A percentile compares a stretch with the other conserved stretches of the same genome.
These are phyloP conservation scores for Lipomyces starkeyi DNA, from an alignment of 805 yeast species.

Conservation along the genomic window DNA sequence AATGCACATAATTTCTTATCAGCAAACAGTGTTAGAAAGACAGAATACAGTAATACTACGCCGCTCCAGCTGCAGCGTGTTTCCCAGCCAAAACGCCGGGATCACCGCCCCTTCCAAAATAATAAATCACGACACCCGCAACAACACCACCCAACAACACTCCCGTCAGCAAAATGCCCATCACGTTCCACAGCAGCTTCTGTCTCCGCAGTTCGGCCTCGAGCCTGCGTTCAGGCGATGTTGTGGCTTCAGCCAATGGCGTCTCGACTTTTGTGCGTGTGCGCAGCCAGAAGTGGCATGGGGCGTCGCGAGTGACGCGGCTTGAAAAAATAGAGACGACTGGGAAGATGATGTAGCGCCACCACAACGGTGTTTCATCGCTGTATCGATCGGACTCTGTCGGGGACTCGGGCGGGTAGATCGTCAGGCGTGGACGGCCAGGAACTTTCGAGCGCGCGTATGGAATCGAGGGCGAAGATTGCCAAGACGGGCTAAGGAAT, in stretches of 20 bases:
- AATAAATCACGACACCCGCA: slow-evolving; percentile 34
- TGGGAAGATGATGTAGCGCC: slow-evolving; percentile 20
- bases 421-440: not conserved
- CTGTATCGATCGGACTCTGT: not conserved
- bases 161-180: slow-evolving; percentile 24
- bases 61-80: slow-evolving; percentile 9
- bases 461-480: not conserved
- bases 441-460: not conserved
- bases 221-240: slow-evolving; percentile 26
- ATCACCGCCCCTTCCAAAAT: slow-evolving; percentile 27
- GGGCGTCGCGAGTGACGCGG: slow-evolving; percentile 3
- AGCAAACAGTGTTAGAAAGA: not conserved
- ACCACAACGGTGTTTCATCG: slow-evolving; percentile 15
- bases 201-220: slow-evolving; percentile 26
- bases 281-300: slow-evolving; percentile 16
- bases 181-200: slow-evolving; percentile 26
- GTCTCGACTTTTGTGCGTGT: slow-evolving; percentile 5
- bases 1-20: not conserved
- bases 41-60: not conserved
- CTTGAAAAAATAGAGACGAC: slow-evolving; percentile 8
- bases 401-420: slow-evolving; percentile 2
- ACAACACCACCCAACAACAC: slow-evolving; percentile 32
- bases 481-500: not conserved
- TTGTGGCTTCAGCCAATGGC: slow-evolving; percentile 17
- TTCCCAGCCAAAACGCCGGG: slow-evolving; percentile 19